Conservation (phyloP, 441 rosid genomes). For the Gossypium lobatum region DNA sequence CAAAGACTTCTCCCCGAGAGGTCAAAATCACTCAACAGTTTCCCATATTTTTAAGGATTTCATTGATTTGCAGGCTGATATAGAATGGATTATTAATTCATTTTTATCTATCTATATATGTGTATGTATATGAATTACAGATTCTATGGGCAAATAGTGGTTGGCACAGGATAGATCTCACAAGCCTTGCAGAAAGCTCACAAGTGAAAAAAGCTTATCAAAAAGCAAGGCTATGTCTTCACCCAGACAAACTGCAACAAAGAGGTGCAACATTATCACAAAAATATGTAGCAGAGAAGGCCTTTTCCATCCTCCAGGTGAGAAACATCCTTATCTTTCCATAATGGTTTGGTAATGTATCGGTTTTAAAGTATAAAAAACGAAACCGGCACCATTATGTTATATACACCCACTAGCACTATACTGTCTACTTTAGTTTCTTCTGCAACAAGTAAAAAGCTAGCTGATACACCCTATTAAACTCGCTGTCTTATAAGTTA, state of each 20-base stretch:
- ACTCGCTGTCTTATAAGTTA: not conserved
- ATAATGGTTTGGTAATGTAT: not conserved
- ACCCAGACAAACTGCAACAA: constrained; percentile 92
- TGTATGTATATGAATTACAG: constrained; percentile 24
- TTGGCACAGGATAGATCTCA: constrained; percentile 50
- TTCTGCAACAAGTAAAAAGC: too few species aligned
- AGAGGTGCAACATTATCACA: constrained; percentile 61
- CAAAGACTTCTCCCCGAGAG: too few species aligned
- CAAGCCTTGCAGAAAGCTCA: constrained; percentile 57
- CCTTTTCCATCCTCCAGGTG: constrained; percentile 83
- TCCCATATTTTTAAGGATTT: not conserved
- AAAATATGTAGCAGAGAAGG: constrained; percentile 63
- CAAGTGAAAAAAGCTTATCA: constrained; percentile 89
- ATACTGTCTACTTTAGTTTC: not conserved
- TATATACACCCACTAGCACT: not conserved
- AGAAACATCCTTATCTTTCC: not conserved
- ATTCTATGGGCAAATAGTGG: constrained; percentile 72
- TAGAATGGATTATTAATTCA: constrained; percentile 3
- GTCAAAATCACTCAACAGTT: too few species aligned
- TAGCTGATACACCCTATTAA: not conserved
- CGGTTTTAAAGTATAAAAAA: not conserved
- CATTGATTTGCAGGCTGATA: not conserved
- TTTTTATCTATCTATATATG: not conserved
- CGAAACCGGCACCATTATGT: not conserved
- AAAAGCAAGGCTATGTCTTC: constrained; percentile 85